Base-by-base conservation (phyloP, 257 asterid genomes). In the Osmanthus fragrans region DNA sequence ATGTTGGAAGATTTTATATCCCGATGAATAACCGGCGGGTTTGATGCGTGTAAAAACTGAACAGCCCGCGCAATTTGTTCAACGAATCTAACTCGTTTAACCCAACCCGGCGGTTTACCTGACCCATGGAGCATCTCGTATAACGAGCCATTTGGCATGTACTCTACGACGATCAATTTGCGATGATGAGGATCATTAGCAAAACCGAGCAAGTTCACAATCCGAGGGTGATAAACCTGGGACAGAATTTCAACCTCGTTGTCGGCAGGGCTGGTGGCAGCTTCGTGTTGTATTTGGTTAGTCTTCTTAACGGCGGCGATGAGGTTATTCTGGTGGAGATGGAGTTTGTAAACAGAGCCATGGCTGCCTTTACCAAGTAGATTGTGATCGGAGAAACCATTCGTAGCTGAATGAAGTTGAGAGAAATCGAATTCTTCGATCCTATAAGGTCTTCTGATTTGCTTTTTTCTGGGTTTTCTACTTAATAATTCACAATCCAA, bases 321-420 rank as follows among this genome's bases (percentile, higher is more conserved):
- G 76, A 83, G 84, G 11, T 80, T 81, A 4, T n/a, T 56, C 56
- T 49, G 82, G 70, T 29, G 56, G 83, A 94, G 84, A 39, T 81
- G 71, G 16, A 96, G 94, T 81, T 78, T 88, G 88, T 89, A 94
- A 4, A 94, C 97, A 21, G 86, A 82, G 11, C 97, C 98, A 63
- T 92, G 90, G 79, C 97, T 92, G 65, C 97, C 97, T 73, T 89
- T 92, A 6, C 98, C 98, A 1, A 94, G 91, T 30, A 94, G 86
- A 32, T 94, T 89, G 25, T 79, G 94, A 71, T 90, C 89, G 13
- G 97, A 75, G 84, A 83, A 88, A 11, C 69, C 34, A n/a, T 27
- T 25, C 0, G 69, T 63, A 63, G 69, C 69, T 9, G 69, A 63
- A 63, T 9, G 34, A 63, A 63, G 94, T 68, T 90, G 89, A 16